A percentile compares a stretch with the other conserved stretches of the same genome.
Conservation (phyloP, 371 early-diverging fungal genomes). For the Mortierella sp. region DNA sequence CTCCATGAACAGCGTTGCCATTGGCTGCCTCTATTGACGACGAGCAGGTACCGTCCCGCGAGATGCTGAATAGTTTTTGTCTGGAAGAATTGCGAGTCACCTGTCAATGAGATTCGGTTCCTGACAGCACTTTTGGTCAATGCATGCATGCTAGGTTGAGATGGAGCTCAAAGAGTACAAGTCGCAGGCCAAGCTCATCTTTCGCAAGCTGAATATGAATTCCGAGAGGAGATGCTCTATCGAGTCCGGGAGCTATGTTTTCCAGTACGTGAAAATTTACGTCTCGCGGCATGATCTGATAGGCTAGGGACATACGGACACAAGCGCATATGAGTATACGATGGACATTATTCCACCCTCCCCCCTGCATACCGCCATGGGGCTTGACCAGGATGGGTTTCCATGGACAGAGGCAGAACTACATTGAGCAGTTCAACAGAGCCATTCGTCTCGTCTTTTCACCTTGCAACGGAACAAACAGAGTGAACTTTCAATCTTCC, state of each 20-base stretch:
- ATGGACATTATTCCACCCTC: no score
- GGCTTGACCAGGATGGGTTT: no score
- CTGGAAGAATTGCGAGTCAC: constrained; percentile 5
- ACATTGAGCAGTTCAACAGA: no score
- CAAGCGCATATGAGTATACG: neutral
- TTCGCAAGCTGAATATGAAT: constrained; percentile 85
- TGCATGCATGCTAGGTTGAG: constrained; percentile 61
- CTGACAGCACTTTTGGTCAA: neutral
- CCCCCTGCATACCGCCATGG: no score
- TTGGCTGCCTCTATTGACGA: constrained; percentile 98
- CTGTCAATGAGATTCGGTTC: neutral
- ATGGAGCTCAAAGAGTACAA: constrained; percentile 92
- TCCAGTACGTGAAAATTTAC: constrained; percentile 75
- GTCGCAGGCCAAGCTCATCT: constrained; percentile 91
- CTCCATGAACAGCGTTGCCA: constrained; percentile 70
- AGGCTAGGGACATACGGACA: constrained; percentile 13
- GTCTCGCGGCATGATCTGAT: constrained; percentile 50
- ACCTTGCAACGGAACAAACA: no score
- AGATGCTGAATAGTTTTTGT: neutral
- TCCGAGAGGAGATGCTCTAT: constrained; percentile 96
- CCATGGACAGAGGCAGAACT: no score
- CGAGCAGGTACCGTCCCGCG: constrained; percentile 78
- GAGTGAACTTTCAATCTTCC: no score
- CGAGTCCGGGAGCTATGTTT: constrained; percentile 87
- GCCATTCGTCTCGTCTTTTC: no score